phyloP scores from a whole-genome alignment of 2,329 filamentous ascomycete genomes.

The Colletotrichum navitas region DNA sequence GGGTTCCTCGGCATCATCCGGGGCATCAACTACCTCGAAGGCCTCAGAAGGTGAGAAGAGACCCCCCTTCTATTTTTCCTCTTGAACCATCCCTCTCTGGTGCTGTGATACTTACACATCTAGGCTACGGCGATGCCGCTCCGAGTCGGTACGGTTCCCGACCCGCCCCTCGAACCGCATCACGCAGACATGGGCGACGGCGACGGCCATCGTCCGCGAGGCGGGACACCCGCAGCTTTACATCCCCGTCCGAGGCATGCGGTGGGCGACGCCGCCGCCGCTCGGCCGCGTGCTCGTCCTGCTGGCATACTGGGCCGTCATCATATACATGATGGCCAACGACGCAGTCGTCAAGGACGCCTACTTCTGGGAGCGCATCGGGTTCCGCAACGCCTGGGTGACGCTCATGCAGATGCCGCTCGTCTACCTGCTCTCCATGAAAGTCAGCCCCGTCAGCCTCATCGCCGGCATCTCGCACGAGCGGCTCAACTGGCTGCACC shows the following conservation, averaged over 20 bases:
- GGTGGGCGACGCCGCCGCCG: slow-evolving; percentile 70
- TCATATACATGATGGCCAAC: slow-evolving; percentile 69
- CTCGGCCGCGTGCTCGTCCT: slow-evolving; percentile 68
- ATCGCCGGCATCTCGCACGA: slow-evolving; percentile 76
- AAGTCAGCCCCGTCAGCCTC: slow-evolving; percentile 69
- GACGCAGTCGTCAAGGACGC: slow-evolving; percentile 63
- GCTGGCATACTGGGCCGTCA: slow-evolving; percentile 68
- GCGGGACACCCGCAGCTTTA: slow-evolving; percentile 67
- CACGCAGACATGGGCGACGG: slow-evolving; percentile 68
- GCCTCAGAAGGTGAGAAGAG: slow-evolving; percentile 54
- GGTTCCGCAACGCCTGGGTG: slow-evolving; percentile 77
- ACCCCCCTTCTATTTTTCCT: too few relatives aligned
- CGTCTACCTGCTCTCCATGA: slow-evolving; percentile 72
- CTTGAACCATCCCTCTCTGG: not conserved
- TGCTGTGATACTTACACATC: slow-evolving; percentile 10
- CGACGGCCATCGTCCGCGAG: slow-evolving; percentile 69
- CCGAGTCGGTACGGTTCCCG: slow-evolving; percentile 60
- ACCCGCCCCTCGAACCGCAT: slow-evolving; percentile 63
- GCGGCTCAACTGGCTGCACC: slow-evolving; percentile 78
- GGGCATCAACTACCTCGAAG: slow-evolving; percentile 58
- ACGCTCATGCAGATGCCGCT: slow-evolving; percentile 74
- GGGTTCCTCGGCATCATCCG: slow-evolving; percentile 58
- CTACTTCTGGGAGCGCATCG: slow-evolving; percentile 74
- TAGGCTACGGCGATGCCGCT: slow-evolving; percentile 62
- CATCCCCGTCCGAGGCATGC: slow-evolving; percentile 59